Conservation (phyloP, 768 basidiomycete genomes). For the Dendrothele bispora region DNA sequence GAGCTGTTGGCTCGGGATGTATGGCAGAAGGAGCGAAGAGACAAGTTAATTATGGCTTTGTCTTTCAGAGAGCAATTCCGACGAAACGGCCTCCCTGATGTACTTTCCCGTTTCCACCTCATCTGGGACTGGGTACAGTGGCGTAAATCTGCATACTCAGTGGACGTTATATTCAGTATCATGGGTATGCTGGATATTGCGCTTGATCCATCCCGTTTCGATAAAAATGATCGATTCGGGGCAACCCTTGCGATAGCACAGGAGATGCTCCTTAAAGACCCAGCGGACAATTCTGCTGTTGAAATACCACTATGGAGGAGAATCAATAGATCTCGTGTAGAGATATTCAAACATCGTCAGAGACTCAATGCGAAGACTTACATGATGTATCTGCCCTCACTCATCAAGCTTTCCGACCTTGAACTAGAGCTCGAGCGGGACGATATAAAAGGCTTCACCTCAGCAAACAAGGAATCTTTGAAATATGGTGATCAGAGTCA, state of each 20-base stretch:
- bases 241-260: not conserved
- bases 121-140: not conserved
- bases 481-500: not conserved
- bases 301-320: not conserved
- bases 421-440: not conserved
- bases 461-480: not conserved
- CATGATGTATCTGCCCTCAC: not conserved
- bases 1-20: not conserved
- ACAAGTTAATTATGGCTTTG: not conserved
- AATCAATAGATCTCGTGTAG: not conserved
- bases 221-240: constrained; percentile 1
- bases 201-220: constrained; percentile 4
- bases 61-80: not conserved
- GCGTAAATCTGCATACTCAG: not conserved
- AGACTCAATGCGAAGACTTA: not conserved
- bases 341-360: too few species aligned
- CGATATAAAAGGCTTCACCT: not conserved
- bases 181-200: not conserved
- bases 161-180: not conserved
- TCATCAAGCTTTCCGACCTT: not conserved
- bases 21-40: not conserved
- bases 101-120: not conserved
- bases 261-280: constrained; percentile 6
- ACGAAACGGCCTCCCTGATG: not conserved
- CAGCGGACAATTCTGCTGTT: not conserved